A percentile compares a stretch with the other conserved stretches of the same genome.
Conservation (phyloP, 2,329 filamentous ascomycete genomes). For the Diaporthe nobilis region DNA sequence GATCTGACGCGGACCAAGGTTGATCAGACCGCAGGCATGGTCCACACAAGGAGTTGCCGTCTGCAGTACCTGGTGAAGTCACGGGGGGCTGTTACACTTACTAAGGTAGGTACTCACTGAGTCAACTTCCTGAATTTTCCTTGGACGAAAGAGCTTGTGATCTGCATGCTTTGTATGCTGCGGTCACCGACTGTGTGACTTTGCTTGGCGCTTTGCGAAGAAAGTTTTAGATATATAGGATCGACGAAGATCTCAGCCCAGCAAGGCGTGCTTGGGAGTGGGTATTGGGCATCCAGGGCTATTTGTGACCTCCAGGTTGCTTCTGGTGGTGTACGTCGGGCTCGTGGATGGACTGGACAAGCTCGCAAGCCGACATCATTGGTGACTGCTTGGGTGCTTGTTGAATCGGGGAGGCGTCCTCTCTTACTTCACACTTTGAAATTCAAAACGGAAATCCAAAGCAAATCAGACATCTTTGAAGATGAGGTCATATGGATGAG, state of each 20-base stretch:
- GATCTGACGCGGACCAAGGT: background rate
- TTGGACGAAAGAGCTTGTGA: conserved; percentile 3
- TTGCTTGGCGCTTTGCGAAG: conserved; percentile 16
- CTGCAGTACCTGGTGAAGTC: background rate
- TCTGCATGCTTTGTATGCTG: conserved; percentile 3
- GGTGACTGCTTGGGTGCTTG: background rate
- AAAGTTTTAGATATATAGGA: background rate
- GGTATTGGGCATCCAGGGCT: background rate
- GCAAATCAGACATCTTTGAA: background rate
- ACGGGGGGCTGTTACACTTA: background rate
- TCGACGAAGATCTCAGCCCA: conserved; percentile 11
- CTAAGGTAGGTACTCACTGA: background rate
- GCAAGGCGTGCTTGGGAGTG: background rate
- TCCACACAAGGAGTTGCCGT: background rate
- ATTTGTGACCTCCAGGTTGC: background rate
- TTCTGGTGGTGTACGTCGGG: background rate
- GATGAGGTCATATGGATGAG: background rate
- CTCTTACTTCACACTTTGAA: background rate
- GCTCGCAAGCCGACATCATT: background rate
- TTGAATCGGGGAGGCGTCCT: background rate
- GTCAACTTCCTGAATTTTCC: background rate
- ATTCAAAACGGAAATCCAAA: background rate
- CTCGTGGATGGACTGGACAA: background rate
- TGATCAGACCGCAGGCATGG: conserved; percentile 3
- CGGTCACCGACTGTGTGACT: background rate